Percentiles rank a stretch among this genome's conserved stretches.
Evolutionary conservation across 2,329 filamentous ascomycete species (phyloP).

Genomic region (Pseudogymnoascus sp.): DNA sequence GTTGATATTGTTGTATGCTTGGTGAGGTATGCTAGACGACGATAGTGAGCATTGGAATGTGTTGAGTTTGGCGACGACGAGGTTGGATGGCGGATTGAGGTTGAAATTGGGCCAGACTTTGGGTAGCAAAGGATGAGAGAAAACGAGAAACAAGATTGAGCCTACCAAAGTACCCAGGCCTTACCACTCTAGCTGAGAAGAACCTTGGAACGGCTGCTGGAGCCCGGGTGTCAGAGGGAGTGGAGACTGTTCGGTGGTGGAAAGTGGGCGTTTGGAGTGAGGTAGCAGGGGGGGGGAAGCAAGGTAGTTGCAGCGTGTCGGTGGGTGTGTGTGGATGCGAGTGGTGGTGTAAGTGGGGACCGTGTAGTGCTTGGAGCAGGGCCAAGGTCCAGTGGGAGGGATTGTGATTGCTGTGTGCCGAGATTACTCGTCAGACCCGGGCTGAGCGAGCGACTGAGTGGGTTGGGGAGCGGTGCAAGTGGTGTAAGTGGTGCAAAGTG

Average conservation of each 20-base stretch:
- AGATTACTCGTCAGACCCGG: background rate
- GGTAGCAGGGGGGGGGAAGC: background rate
- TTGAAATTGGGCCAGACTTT: background rate
- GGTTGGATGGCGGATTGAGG: background rate
- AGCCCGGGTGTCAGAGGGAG: background rate
- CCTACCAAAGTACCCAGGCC: background rate
- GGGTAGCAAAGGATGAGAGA: background rate
- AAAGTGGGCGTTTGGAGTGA: background rate
- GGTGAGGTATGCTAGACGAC: background rate
- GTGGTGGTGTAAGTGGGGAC: no score
- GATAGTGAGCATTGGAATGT: background rate
- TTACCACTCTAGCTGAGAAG: background rate
- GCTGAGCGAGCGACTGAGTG: background rate
- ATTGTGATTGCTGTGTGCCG: conserved; percentile 1
- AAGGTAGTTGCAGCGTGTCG: background rate
- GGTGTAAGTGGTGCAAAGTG: no score
- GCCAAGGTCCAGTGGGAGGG: background rate
- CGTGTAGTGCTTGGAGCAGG: background rate
- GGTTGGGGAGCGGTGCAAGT: no score
- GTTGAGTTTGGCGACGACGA: background rate
- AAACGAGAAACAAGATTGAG: background rate
- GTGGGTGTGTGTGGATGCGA: background rate
- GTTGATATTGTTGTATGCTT: background rate
- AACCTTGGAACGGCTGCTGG: background rate
- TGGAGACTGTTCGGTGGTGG: background rate